Percentiles rank a stretch among this genome's conserved stretches.
These are phyloP conservation scores for Trichoderma guizhouense DNA, from an alignment of 2,329 filamentous ascomycete genomes.

Conservation along the genomic window DNA sequence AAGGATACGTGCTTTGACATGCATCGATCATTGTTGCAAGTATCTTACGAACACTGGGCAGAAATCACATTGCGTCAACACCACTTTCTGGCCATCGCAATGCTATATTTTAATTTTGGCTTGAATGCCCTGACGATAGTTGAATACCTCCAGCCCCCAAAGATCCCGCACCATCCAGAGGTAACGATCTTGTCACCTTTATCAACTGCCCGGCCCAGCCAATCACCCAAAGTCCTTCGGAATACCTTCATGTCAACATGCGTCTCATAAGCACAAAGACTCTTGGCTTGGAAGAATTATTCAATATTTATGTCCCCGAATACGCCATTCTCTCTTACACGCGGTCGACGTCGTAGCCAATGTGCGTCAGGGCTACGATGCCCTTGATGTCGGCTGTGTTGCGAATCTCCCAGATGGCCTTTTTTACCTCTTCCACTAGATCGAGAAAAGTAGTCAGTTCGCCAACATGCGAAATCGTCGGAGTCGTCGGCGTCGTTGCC, in stretches of 20 bases:
- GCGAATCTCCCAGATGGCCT: conserved; percentile 59
- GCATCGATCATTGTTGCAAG: not conserved
- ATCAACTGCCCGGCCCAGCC: no score
- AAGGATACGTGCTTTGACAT: not conserved
- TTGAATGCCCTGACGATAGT: no score
- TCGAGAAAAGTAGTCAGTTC: conserved; percentile 57
- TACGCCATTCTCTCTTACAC: not conserved
- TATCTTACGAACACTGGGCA: not conserved
- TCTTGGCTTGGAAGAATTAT: conserved; percentile 1
- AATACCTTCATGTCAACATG: not conserved
- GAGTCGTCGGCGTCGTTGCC: conserved; percentile 58
- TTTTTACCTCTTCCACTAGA: conserved; percentile 55
- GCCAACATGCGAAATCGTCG: conserved; percentile 56
- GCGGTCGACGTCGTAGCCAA: conserved; percentile 62
- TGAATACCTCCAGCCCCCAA: no score
- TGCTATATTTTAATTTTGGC: no score
- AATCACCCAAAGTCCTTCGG: no score
- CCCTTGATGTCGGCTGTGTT: conserved; percentile 59
- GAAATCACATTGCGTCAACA: no score
- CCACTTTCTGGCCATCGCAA: no score
- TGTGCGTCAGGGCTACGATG: conserved; percentile 64
- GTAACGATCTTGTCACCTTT: no score
- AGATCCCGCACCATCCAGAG: no score
- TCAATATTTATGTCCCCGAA: not conserved
- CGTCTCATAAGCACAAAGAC: not conserved